A percentile compares a stretch with the other conserved stretches of the same genome.
phyloP scores from a whole-genome alignment of 768 basidiomycete species.

The Saitozyma podzolica region DNA sequence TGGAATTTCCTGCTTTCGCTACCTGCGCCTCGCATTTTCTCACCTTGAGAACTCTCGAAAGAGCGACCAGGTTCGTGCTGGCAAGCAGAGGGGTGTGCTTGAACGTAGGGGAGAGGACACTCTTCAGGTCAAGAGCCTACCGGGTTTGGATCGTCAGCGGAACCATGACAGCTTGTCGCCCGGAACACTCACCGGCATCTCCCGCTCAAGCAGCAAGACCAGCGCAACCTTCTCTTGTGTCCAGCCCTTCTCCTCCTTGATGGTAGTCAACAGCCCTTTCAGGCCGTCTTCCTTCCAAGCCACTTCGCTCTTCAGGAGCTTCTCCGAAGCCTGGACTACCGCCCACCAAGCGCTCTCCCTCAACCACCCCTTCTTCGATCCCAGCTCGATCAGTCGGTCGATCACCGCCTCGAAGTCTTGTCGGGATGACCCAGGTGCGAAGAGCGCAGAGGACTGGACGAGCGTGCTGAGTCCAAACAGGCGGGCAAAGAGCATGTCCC shows the following conservation, averaged over 20 bases:
- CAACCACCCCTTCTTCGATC: conserved; percentile 84
- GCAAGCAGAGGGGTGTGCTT: conserved; percentile 70
- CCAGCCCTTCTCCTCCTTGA: conserved; percentile 67
- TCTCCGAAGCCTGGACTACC: conserved; percentile 65
- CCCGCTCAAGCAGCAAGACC: conserved; percentile 66
- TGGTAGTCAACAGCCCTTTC: conserved; percentile 56
- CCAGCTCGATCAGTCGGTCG: conserved; percentile 65
- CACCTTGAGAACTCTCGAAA: conserved; percentile 82
- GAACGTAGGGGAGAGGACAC: conserved; percentile 69
- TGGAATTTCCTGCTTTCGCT: background rate
- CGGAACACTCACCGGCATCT: conserved; percentile 56
- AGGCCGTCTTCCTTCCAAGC: conserved; percentile 72
- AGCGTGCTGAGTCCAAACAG: conserved; percentile 85
- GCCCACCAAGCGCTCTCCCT: conserved; percentile 89
- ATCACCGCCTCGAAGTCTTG: conserved; percentile 65
- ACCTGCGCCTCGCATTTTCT: conserved; percentile 1
- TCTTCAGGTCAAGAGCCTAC: conserved; percentile 65
- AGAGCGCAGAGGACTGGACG: conserved; percentile 78
- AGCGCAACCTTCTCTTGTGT: conserved; percentile 86
- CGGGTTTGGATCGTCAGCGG: background rate
- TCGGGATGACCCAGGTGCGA: conserved; percentile 62
- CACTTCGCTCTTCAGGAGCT: conserved; percentile 62
- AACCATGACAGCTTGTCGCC: background rate
- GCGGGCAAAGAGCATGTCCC: conserved; percentile 87
- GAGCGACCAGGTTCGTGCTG: conserved; percentile 66